Evolutionary conservation across 179 eudicot genomes (phyloP), one percentile per base, ranked within the genome.

Genomic region (Patellifolia procumbens): DNA sequence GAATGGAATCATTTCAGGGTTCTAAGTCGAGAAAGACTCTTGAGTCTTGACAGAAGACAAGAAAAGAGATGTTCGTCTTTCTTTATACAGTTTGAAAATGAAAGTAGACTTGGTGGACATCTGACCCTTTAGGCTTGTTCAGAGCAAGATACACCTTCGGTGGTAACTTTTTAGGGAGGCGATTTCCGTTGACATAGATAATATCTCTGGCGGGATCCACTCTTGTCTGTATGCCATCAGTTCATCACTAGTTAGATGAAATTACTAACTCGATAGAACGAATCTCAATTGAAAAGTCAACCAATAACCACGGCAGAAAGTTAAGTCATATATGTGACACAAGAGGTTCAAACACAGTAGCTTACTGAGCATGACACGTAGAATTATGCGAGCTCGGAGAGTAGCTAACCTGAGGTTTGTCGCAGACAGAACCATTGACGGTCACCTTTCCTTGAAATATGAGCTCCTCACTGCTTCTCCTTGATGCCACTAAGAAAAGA

Each of bases 101-200:
- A 32, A 39, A 66, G 20, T 35, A 68, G 46, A 2, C 32, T 34
- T 31, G n/a, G 26, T 34, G 13, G 67, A 74, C 51, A 20, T 70
- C 74, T 70, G 20, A 94, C 98, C 98, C 98, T 86, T 94, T 94
- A 65, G 98, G 98, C 89, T 94, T 92, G 92, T 94, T 94, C 76
- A 94, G 77, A 69, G 98, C 98, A 76, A 94, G 84, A 81, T 94
- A 94, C 45, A 94, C 91, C 81, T 92, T 94, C 3, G 98, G 86
- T 29, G 98, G 97, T 78, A 94, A 82, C 81, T 86, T 92, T 88
- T 89, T 94, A 39, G 98, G 87, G 73, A 94, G 89, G 35, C 98
- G 97, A 73, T 77, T 89, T 70, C 98, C 97, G 55, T 92, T 92
- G 49, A 94, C 98, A 79, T 94, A 94, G 74, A 94, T 91, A 31